These are phyloP conservation scores for Boletus rubropictus DNA, from an alignment of 768 basidiomycete species.

Conservation along the genomic window DNA sequence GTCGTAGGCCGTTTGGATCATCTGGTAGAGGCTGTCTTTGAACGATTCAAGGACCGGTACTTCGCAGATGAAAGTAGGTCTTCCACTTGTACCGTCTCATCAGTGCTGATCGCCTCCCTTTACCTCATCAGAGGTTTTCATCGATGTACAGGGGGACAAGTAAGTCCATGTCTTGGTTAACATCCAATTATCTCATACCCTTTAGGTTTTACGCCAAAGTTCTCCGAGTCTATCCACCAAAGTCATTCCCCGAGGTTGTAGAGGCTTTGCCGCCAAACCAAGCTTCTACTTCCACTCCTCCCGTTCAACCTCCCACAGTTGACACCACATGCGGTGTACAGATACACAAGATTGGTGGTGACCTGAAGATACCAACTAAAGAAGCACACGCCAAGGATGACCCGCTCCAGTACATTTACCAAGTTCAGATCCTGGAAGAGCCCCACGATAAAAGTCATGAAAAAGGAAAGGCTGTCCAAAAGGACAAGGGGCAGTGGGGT, in stretches of 20 bases:
- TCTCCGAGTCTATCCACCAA: constrained; percentile 70
- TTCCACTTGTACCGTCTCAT: constrained; percentile 4
- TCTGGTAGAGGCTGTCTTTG: constrained; percentile 90
- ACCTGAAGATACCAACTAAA: constrained; percentile 70
- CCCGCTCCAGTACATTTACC: constrained; percentile 80
- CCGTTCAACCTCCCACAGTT: constrained; percentile 38
- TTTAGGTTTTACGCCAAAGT: constrained; percentile 77
- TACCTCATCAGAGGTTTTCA: constrained; percentile 61
- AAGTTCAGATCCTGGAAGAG: constrained; percentile 78
- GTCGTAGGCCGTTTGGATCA: constrained; percentile 95
- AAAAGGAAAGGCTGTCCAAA: constrained; percentile 49
- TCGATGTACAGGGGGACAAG: constrained; percentile 87
- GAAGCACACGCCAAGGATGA: constrained; percentile 70
- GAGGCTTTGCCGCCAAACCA: constrained; percentile 30
- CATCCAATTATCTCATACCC: constrained; percentile 13
- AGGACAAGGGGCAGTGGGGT: constrained; percentile 59
- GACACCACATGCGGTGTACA: constrained; percentile 46
- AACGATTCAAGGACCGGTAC: constrained; percentile 95
- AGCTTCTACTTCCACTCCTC: constrained; percentile 40
- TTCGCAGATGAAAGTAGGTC: constrained; percentile 84
- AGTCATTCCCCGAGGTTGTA: constrained; percentile 38
- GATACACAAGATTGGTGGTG: constrained; percentile 66
- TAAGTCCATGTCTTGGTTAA: constrained; percentile 31
- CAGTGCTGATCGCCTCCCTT: constrained; percentile 15
- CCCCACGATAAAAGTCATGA: constrained; percentile 63